Base-by-base conservation (phyloP, 345 rosid species). In the Mercurialis annua region DNA sequence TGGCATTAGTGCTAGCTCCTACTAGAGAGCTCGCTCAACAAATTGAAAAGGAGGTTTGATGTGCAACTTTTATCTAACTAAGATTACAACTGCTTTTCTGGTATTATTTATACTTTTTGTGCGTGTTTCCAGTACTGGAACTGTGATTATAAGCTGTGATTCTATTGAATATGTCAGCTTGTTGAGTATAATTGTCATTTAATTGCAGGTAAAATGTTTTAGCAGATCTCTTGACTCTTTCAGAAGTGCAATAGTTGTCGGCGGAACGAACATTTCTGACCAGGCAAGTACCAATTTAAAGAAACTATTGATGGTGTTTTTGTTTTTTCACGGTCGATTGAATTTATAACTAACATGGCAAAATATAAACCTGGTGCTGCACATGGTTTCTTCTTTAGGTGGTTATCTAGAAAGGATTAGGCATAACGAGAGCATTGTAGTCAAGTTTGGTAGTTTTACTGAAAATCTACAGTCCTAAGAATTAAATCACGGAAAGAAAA, bases 11-110 rank as follows among this genome's bases (percentile, higher is more conserved):
- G 2, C 62, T 80, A 69, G 84, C 81, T 67, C 84, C 84, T 49
- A 76, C 80, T 2, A 73, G 83, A 53, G 83, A 80, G 60, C 76
- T 80, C 3, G 80, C 83, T 7, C 80, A 77, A 44, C 84, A 80
- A 47, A 77, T 80, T 51, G 84, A 80, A 56, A 76, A 73, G 50
- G 83, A 73, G 81, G 80, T 76, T n/a, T 29, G 65, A 7, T 62
- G 1, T 16, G 18, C 30, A 42, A 21, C 20, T 46, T 53, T 10
- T 63, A 10, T 21, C 24, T 65, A 23, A 6, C 33, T 50, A 20
- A 5, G 17, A 38, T 34, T 51, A 31, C 15, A 5, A 14, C 14
- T 15, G 38, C 21, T 2, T 17, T 11, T 49, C 56, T 55, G 42
- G 31, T 21, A 30, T 47, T 68, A 27, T 38, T 14, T 31, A 34